phyloP scores from a whole-genome alignment of 2,329 filamentous ascomycete genomes.

The Penicillium sp. region DNA sequence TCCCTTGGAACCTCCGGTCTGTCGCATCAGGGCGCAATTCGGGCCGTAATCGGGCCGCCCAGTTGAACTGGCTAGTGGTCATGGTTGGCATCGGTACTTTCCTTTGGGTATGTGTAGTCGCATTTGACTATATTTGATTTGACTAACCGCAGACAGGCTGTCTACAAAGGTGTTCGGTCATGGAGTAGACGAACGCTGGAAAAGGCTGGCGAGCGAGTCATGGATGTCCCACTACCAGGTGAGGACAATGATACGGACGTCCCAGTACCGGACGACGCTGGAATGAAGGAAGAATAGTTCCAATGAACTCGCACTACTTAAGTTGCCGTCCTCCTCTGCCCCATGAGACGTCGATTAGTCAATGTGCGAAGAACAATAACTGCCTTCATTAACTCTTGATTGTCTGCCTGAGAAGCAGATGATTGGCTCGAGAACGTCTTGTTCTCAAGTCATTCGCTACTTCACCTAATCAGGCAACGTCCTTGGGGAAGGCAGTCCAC shows the following conservation, averaged over 20 bases:
- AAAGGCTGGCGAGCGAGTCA: conserved; percentile 73
- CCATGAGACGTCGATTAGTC: conserved; percentile 94
- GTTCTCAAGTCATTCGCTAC: conserved; percentile 28
- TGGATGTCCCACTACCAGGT: conserved; percentile 64
- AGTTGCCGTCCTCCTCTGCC: conserved; percentile 78
- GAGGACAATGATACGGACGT: conserved; percentile 55
- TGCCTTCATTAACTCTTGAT: conserved; percentile 37
- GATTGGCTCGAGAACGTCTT: conserved; percentile 33
- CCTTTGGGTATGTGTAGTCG: conserved; percentile 61
- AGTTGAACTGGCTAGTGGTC: conserved; percentile 76
- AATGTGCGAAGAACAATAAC: conserved; percentile 77
- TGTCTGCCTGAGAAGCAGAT: conserved; percentile 27
- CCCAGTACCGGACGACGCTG: conserved; percentile 1
- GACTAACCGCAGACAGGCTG: conserved; percentile 54
- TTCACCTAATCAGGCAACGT: conserved; percentile 25
- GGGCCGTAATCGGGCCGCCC: conserved; percentile 74
- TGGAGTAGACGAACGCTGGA: conserved; percentile 73
- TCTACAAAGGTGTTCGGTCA: conserved; percentile 77
- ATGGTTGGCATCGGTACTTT: conserved; percentile 78
- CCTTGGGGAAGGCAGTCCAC: conserved; percentile 35
- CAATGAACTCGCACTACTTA: conserved; percentile 73
- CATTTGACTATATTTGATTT: background rate
- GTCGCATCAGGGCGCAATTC: conserved; percentile 57
- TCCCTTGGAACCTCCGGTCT: conserved; percentile 69
- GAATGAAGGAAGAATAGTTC: conserved; percentile 45